Base-by-base conservation (phyloP, 306 rosid species). In the Acmispon strigosus region DNA sequence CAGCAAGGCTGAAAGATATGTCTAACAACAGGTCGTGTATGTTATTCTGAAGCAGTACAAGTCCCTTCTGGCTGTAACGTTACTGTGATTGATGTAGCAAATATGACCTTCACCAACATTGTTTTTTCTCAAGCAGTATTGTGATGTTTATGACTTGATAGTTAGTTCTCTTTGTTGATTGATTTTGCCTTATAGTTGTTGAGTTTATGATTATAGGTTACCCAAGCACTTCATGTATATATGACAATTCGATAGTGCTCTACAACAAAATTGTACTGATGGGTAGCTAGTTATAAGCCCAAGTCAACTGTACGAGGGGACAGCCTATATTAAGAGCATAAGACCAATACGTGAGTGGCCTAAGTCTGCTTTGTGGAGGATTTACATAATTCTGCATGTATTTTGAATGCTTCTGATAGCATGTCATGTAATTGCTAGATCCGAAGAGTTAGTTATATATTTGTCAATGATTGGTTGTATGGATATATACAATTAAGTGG, bases 31-130 rank as follows among this genome's bases (percentile, higher is more conserved):
- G 80, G 78, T 81, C 69, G 24, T 72, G 52, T 73, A 39, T 69
- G 53, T 76, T 69, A 67, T 72, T 48, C 57, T 47, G 27, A 63
- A 20, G 75, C 72, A 49, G 55, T 53, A 74, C 50, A 59, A 66
- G 78, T 67, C 83, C 53, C 80, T 69, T 73, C 74, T 36, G 36
- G 58, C 65, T 69, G 72, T 76, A 71, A 75, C 59, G 45, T 74
- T 76, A 41, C 76, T 72, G 70, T 78, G 37, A 69, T 77, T 53
- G 75, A 60, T 80, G 73, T 61, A 77, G 71, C 73, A 76, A 74
- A 49, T 62, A 72, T 70, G 81, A 76, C 81, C 83, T 81, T 76
- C 80, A 62, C 62, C 69, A 41, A 76, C 80, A 71, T 66, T 78
- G 70, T 62, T 57, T 72, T 77, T 70, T 44, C 32, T 51, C 73